Conservation (phyloP, 306 rosid species). For the Sesbania bispinosa region DNA sequence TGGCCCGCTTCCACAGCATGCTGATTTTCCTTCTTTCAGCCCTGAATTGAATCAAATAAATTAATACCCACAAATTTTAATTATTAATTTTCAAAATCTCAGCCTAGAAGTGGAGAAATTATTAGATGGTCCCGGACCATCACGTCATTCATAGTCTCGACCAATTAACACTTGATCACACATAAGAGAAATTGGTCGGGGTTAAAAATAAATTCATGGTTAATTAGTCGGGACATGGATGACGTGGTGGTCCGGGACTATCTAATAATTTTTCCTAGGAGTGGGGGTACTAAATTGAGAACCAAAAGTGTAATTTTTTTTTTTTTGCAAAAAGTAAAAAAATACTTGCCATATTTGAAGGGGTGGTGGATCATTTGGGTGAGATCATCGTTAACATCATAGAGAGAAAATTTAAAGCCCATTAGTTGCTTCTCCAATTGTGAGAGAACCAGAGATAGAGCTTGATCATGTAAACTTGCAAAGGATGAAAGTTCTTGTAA, state of each 20-base stretch:
- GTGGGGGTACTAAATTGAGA: background rate
- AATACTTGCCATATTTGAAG: constrained; percentile 47
- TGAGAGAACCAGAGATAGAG: constrained; percentile 38
- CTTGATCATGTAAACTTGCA: constrained; percentile 51
- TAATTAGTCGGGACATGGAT: no score
- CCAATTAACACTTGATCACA: no score
- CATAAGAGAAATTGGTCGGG: no score
- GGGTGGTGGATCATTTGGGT: constrained; percentile 56
- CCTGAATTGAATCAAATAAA: constrained; percentile 38
- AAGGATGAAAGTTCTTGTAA: constrained; percentile 46
- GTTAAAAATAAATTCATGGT: no score
- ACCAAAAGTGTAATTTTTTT: background rate
- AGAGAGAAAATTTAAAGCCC: constrained; percentile 72
- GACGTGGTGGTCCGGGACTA: no score
- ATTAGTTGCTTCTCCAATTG: constrained; percentile 40
- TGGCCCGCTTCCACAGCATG: constrained; percentile 83
- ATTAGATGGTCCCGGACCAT: no score
- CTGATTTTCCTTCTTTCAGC: constrained; percentile 64
- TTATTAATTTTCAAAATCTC: background rate
- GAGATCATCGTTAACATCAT: constrained; percentile 41
- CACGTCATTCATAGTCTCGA: no score
- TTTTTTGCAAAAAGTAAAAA: background rate
- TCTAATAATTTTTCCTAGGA: no score
- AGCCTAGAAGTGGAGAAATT: background rate
- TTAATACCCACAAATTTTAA: background rate